Evolutionary conservation across 108 stramenopile genomes (phyloP), one percentile per base, ranked within the genome.

Genomic region (Pseudonitzschia multistriata): DNA sequence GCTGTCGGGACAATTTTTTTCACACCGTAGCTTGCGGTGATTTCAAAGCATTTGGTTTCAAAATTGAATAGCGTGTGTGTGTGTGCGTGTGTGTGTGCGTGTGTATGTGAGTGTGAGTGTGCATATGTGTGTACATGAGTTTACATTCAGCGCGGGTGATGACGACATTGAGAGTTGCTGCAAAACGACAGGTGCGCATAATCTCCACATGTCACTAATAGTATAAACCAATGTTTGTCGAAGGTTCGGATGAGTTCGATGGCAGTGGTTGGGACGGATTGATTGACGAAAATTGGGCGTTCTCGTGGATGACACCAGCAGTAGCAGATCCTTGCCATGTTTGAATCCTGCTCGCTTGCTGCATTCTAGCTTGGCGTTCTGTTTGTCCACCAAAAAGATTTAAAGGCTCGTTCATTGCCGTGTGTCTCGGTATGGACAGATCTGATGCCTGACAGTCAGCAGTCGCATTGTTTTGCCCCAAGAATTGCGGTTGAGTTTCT

Each of bases 161-260:
- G 50, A 52, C 24, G 19, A 52, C 25, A 52, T 24, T 52, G 11
- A 52, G 21, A 25, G 8, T 25, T 7, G 25, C 50, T 22, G 11
- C 8, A 21, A 49, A 52, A 52, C 2, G 3, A 2, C 50, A 25
- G 21, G 50, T 2, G 50, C 50, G 2, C 50, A 25, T 52, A 24
- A 25, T 25, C 22, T 52, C 22, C 50, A 52, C 24, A 45, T 1
- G 13, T 55, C 27, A 17, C 0, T 35, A 59, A 33, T 59, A 72
- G 33, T 70, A 79, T 57, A 79, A 50, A 25, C 78, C 78, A 27
- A 79, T 72, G 36, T 79, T 48, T 49, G 72, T 61, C 21, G 71
- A 45, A 33, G 34, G 21, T n/a, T 73, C 59, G 33, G 65, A 55
- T n/a, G 52, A 60, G 27, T 21, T 67, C 27, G 71, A 52, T 31